These are phyloP conservation scores for Bisporella sp. DNA, from an alignment of 2,329 filamentous ascomycete species.

Conservation along the genomic window DNA sequence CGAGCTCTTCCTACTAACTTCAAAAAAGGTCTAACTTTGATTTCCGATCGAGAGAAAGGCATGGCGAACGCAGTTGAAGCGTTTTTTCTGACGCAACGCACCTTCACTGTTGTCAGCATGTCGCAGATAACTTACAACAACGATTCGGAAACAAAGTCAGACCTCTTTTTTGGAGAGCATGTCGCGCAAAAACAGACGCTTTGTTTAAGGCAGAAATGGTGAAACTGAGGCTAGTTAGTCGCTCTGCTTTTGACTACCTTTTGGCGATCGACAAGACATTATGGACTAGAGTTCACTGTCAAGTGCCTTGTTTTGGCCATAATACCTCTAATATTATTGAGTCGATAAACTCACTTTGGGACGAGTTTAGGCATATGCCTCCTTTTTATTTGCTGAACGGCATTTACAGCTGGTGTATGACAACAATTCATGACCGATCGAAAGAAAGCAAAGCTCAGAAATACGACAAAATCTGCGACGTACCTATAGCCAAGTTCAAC, in stretches of 20 bases:
- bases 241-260: not conserved
- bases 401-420: not conserved
- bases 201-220: not conserved
- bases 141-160: not conserved
- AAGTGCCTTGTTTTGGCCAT: not conserved
- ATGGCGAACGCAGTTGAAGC: not conserved
- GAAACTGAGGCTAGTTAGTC: not conserved
- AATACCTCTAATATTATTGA: not conserved
- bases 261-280: not conserved
- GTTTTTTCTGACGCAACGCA: not conserved
- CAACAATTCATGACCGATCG: not conserved
- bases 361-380: not conserved
- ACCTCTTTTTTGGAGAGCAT: not conserved
- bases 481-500: not conserved
- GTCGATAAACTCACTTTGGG: not conserved
- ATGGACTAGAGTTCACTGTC: not conserved
- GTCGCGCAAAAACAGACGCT: not conserved
- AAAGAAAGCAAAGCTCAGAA: not conserved
- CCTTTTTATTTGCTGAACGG: not conserved
- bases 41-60: not conserved
- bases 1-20: not conserved
- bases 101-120: not conserved
- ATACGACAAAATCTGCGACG: not conserved
- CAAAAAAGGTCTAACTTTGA: not conserved
- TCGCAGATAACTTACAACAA: not conserved